phyloP scores from a whole-genome alignment of 2,329 filamentous ascomycete species.

The Pseudogymnoascus pannorum region DNA sequence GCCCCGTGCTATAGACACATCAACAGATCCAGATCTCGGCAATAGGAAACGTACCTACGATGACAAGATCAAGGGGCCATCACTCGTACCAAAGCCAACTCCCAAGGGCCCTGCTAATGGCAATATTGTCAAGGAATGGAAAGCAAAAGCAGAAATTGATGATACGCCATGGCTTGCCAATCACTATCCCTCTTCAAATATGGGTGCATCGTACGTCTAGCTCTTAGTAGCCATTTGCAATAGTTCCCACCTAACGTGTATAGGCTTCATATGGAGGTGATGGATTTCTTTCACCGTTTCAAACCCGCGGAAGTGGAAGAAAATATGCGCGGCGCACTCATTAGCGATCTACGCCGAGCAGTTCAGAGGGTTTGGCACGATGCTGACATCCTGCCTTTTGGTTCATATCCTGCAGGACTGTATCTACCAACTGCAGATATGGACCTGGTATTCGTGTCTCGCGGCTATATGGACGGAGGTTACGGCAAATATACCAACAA shows the following conservation, averaged over 20 bases:
- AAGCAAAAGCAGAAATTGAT: conserved; percentile 26
- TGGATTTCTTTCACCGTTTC: conserved; percentile 83
- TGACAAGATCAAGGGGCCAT: conserved; percentile 47
- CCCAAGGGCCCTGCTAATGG: conserved; percentile 18
- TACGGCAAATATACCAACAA: conserved; percentile 32
- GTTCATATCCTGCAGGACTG: conserved; percentile 81
- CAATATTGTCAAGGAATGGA: conserved; percentile 38
- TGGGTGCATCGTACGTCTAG: conserved; percentile 48
- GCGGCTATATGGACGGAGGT: conserved; percentile 48
- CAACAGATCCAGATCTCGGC: conserved; percentile 42
- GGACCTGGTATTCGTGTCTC: conserved; percentile 76
- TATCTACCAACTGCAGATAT: conserved; percentile 81
- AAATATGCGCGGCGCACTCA: conserved; percentile 62
- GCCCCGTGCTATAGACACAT: conserved; percentile 11
- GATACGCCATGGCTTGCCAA: conserved; percentile 58
- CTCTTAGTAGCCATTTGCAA: conserved; percentile 10
- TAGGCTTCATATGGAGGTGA: conserved; percentile 82
- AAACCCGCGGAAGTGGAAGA: conserved; percentile 72
- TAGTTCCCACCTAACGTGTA: conserved; percentile 12
- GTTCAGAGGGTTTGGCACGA: conserved; percentile 52
- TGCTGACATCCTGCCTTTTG: conserved; percentile 67
- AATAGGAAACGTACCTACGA: conserved; percentile 68
- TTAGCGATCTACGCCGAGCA: conserved; percentile 57
- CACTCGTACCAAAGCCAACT: conserved; percentile 19
- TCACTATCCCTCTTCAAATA: conserved; percentile 45